Conservation (phyloP, 306 rosid genomes). For the Erythrophleum fordii region DNA sequence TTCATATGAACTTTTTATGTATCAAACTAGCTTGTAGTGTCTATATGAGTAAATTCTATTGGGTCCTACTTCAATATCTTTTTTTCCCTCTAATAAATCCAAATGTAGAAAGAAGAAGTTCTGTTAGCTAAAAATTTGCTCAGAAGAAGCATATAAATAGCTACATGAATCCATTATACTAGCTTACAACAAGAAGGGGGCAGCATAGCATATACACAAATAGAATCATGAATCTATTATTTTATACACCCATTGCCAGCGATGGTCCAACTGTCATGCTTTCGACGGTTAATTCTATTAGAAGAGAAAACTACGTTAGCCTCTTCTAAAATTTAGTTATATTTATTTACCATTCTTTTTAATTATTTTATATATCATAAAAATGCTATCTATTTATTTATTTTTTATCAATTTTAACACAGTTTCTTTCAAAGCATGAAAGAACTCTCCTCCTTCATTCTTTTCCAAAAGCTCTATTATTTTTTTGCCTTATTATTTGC, state of each 20-base stretch:
- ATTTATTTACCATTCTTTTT: too few species aligned
- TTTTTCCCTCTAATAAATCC: too few species aligned
- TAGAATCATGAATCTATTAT: not conserved
- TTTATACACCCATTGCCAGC: not conserved
- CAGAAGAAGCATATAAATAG: not conserved
- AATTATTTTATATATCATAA: too few species aligned
- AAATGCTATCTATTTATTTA: too few species aligned
- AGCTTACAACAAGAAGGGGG: not conserved
- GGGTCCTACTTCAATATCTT: too few species aligned
- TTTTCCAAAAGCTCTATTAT: not conserved
- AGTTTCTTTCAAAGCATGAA: not conserved
- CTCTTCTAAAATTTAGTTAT: not conserved
- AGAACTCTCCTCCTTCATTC: not conserved
- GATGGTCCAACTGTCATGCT: not conserved
- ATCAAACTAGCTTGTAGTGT: too few species aligned
- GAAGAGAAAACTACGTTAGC: not conserved
- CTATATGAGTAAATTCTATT: too few species aligned
- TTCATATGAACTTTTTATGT: too few species aligned
- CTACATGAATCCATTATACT: not conserved
- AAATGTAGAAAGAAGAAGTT: too few species aligned
- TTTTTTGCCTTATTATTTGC: not conserved
- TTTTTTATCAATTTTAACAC: too few species aligned
- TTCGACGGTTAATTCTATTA: not conserved
- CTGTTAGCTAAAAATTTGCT: too few species aligned
- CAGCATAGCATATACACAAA: not conserved